Conservation (phyloP, 2,329 filamentous ascomycete species). For the Hypoxylon sp. region DNA sequence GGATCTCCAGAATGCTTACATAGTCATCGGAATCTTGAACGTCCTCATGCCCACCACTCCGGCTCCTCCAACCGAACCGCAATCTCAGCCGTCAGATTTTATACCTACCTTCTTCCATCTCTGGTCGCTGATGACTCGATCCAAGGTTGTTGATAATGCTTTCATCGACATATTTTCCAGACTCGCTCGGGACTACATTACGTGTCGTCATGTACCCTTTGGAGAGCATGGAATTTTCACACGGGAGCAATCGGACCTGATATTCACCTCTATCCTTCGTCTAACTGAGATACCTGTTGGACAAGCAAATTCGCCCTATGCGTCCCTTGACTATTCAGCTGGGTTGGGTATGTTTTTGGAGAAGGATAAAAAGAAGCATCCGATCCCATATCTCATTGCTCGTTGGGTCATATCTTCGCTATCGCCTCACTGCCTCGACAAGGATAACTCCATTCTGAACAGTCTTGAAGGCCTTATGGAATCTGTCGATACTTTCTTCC, state of each 20-base stretch:
- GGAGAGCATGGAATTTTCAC: constrained; percentile 91
- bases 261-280: constrained; percentile 90
- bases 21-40: constrained; percentile 89
- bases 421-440: constrained; percentile 81
- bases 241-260: constrained; percentile 86
- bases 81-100: constrained; percentile 88
- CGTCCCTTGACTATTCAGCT: constrained; percentile 80
- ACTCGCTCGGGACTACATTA: constrained; percentile 82
- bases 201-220: constrained; percentile 79
- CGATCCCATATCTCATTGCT: constrained; percentile 89
- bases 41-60: constrained; percentile 86
- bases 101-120: constrained; percentile 95
- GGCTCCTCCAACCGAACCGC: constrained; percentile 72
- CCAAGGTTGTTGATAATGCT: constrained; percentile 83
- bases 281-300: constrained; percentile 95
- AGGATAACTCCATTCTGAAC: constrained; percentile 80
- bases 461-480: constrained; percentile 92
- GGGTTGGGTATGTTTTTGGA: constrained; percentile 88
- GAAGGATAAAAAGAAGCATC: constrained; percentile 92
- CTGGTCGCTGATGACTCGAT: constrained; percentile 92
- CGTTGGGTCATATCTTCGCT: constrained; percentile 93
- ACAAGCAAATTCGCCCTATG: constrained; percentile 93
- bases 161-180: constrained; percentile 92
- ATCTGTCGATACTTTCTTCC: constrained; percentile 97
- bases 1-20: constrained; percentile 89